Percentiles rank a stretch among this genome's conserved stretches.
Conservation (phyloP, 768 basidiomycete genomes). For the Rickenella mellea region DNA sequence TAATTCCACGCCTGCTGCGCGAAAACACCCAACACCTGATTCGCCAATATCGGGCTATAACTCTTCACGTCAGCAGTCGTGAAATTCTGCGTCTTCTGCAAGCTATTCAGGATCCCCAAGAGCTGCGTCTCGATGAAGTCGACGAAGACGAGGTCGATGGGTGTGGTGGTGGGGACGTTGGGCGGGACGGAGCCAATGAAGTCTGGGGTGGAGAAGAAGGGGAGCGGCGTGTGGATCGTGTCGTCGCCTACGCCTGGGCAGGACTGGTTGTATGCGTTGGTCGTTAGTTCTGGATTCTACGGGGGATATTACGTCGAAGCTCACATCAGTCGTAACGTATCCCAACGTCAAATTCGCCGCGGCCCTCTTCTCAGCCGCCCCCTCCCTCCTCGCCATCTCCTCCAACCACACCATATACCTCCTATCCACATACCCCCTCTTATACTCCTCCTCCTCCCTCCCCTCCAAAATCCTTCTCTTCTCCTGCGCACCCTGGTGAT, state of each 20-base stretch:
- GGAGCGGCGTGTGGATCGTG: constrained; percentile 49
- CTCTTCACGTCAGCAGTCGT: constrained; percentile 38
- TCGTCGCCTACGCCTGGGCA: constrained; percentile 77
- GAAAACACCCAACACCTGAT: constrained; percentile 45
- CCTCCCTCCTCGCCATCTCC: constrained; percentile 35
- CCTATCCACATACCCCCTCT: constrained; percentile 38
- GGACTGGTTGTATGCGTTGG: constrained; percentile 23
- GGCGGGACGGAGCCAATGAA: constrained; percentile 53
- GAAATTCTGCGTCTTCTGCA: constrained; percentile 42
- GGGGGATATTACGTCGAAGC: constrained; percentile 11
- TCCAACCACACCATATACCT: constrained; percentile 48
- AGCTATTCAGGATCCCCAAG: constrained; percentile 42
- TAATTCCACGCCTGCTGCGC: constrained; percentile 25
- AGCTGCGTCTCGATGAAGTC: constrained; percentile 53
- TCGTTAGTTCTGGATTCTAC: neutral
- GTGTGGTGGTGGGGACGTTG: constrained; percentile 33
- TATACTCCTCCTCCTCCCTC: constrained; percentile 31
- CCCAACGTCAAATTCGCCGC: constrained; percentile 54
- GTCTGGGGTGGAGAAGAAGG: constrained; percentile 42
- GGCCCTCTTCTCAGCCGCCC: constrained; percentile 29
- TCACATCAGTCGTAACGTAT: constrained; percentile 65
- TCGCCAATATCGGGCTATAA: constrained; percentile 45
- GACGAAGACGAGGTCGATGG: constrained; percentile 69
- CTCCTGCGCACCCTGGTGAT: constrained; percentile 31
- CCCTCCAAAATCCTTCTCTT: constrained; percentile 22